phyloP scores from a whole-genome alignment of 306 rosid species.

The Lablab purpureus region DNA sequence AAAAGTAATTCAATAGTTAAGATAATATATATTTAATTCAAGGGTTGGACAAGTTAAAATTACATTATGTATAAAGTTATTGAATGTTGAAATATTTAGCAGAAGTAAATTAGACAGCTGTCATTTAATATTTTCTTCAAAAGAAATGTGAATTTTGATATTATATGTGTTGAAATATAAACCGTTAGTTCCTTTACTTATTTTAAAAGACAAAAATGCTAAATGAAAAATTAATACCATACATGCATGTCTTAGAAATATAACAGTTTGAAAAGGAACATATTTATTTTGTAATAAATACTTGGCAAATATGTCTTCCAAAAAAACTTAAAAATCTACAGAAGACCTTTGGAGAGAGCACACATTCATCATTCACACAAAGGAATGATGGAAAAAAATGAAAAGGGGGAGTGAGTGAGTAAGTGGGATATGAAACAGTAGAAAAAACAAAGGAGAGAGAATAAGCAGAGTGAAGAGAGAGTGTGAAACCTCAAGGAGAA shows the following conservation, averaged over 20 bases:
- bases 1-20: too few relatives aligned
- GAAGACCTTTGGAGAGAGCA: neutral
- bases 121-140: too few relatives aligned
- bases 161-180: neutral
- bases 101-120: too few relatives aligned
- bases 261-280: neutral
- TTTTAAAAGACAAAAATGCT: neutral
- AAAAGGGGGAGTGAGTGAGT: neutral
- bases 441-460: slow-evolving; percentile 1
- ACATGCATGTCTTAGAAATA: neutral
- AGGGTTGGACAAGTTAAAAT: too few relatives aligned
- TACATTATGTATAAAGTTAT: too few relatives aligned
- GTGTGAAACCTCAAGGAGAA: neutral
- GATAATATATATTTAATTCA: too few relatives aligned
- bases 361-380: neutral
- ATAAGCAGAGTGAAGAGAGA: neutral
- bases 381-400: neutral
- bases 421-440: neutral
- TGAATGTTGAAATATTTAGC: too few relatives aligned
- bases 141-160: neutral
- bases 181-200: neutral
- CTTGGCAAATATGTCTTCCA: neutral
- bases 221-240: neutral
- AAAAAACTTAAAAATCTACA: neutral
- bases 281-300: neutral